Percentiles rank a stretch among this genome's conserved stretches.
Evolutionary conservation across 371 early-diverging fungal species (phyloP).

Genomic region (Mucor irregularis): DNA sequence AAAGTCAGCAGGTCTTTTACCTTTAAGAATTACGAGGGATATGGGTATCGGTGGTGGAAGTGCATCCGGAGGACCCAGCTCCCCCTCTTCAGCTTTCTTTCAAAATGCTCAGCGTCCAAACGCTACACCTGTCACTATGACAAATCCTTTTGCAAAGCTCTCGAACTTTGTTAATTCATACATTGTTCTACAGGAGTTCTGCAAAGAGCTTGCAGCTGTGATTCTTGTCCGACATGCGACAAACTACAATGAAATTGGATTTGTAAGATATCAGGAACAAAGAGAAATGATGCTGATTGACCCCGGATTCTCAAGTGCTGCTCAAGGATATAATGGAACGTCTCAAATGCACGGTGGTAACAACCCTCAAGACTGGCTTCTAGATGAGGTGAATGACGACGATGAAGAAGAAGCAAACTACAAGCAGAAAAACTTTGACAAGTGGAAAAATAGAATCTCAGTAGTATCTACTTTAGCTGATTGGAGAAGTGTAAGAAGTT

Average conservation of each 20-base stretch:
- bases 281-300: slow-evolving; percentile 27
- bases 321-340: background rate
- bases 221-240: slow-evolving; percentile 59
- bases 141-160: slow-evolving; percentile 53
- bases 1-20: slow-evolving; percentile 33
- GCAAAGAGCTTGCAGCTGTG: slow-evolving; percentile 65
- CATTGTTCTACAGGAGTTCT: slow-evolving; percentile 67
- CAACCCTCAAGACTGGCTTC: slow-evolving; percentile 16
- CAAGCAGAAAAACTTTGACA: slow-evolving; percentile 36
- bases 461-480: slow-evolving; percentile 46
- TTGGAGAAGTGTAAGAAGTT: slow-evolving; percentile 44
- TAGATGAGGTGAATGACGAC: slow-evolving; percentile 20
- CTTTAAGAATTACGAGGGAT: slow-evolving; percentile 23
- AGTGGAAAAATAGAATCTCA: slow-evolving; percentile 50
- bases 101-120: slow-evolving; percentile 47
- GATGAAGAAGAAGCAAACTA: slow-evolving; percentile 34
- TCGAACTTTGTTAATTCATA: slow-evolving; percentile 65
- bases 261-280: slow-evolving; percentile 36
- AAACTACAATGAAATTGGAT: slow-evolving; percentile 39
- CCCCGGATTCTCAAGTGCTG: slow-evolving; percentile 6
- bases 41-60: slow-evolving; percentile 18
- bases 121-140: slow-evolving; percentile 54
- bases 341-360: background rate
- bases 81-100: slow-evolving; percentile 47
- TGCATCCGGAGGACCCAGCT: slow-evolving; percentile 25